Base-by-base conservation (phyloP, 176 grass and related monocot genomes). In the Rhynchospora tenuis region DNA sequence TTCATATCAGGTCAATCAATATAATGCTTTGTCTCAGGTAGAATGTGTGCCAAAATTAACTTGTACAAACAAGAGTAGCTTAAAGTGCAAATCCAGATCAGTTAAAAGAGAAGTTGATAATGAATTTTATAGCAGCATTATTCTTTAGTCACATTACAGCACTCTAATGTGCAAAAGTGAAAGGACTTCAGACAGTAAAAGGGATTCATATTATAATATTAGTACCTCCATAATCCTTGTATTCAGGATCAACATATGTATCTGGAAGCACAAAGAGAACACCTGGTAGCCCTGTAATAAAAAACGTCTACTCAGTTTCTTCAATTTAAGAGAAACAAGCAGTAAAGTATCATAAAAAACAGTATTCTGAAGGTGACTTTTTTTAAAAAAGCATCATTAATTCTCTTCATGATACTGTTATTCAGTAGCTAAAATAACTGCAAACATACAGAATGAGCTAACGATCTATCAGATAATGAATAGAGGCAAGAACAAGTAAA, bases 191-290 rank as follows among this genome's bases (percentile, higher is more conserved):
- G 14, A 45, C 7, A 76, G 26, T 79, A 52, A 6, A 54, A 46
- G 48, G 43, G 8, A 62, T 67, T 62, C 26, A 38, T 52, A 78
- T 38, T 47, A 56, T 64, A 78, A 51, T 67, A 67, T 45, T 26
- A 29, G 24, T 87, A 99, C 96, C 96, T 93, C 96, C 93, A 82
- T 99, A 99, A 80, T 99, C 96, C 84, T 95, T 93, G 88, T 95
- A 68, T 71, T 93, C 88, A 2, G 93, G 89, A 44, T 95, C 96
- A 67, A 99, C 93, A 83, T 95, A 99, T 1, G 93, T 93, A 91
- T 99, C 96, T 0, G 93, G 96, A 24, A 99, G 89, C 50, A 99
- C 96, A n/a, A 94, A 98, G 10, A 97, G 89, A 85, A 99, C 96
- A 69, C 91, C 92, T 77, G 93, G 93, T 6, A 95, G 81, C 17